Base-by-base conservation (phyloP, 2,329 filamentous ascomycete species). In the Rhytidhysteron rufulum region DNA sequence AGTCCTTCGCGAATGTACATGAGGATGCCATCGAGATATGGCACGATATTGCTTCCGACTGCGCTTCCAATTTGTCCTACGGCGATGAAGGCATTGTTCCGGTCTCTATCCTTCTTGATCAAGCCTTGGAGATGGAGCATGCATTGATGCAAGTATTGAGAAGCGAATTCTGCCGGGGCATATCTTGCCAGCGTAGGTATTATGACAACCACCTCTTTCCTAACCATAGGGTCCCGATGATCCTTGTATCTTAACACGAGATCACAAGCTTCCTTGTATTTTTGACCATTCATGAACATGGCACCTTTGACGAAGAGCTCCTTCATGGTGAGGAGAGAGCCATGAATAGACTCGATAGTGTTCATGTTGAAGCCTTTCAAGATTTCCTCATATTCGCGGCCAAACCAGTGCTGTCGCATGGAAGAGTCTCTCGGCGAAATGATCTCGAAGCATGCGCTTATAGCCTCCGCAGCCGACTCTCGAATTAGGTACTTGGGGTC, bases 11-110 rank as follows among this genome's bases (percentile, higher is more conserved):
- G 81, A 34, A 98, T 93, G 63, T 95, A 90, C 31, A 94, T 85
- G 37, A 98, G 76, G 30, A 98, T 94, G 2, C 88, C 87, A 60
- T 98, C 93, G 1, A 98, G 80, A 57, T 97, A 98, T 1, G 90
- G 90, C 3, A 88, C 87, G 62, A 98, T 97, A 39, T 88, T 86
- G 51, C 90, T 95, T 56, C 93, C 93, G 36, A 98, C 91, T 1
- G 93, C 91, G 66, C 95, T 94, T 36, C 93, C 91, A 55, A 98
- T 88, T 62, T 95, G 90, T 22, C 93, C 93, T 51, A 98, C 96
- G 11, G 93, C 93, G 35, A 95, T 78, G 59, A 98, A 98, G 2
- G 93, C 90, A 52, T 94, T 84, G 58, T 95, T 95, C 60, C 97
- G 90, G 66, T 93, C 94, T 20, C 61, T 60, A 48, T 95, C 88